phyloP scores from a whole-genome alignment of 1,284 basidiomycete species.

The Phenoliferia sp. region DNA sequence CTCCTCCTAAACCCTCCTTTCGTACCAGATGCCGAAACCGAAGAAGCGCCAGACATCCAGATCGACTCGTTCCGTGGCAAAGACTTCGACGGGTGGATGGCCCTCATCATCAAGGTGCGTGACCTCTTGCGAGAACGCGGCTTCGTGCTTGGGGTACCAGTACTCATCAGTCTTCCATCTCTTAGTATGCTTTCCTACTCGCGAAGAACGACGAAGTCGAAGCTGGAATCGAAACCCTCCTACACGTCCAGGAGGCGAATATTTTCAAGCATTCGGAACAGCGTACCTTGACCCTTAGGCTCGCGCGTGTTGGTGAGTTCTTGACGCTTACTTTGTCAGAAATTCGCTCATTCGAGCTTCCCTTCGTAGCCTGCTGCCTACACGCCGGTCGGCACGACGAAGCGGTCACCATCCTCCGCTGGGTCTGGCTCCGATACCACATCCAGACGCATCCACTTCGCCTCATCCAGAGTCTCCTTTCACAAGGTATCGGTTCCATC shows the following conservation, averaged over 20 bases:
- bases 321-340: neutral
- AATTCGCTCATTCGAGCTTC: neutral
- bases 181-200: conserved; percentile 78
- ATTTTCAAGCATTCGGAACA: conserved; percentile 73
- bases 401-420: conserved; percentile 67
- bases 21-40: conserved; percentile 11
- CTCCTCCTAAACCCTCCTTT: neutral
- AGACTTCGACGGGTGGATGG: conserved; percentile 79
- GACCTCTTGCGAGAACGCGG: neutral
- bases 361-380: conserved; percentile 61
- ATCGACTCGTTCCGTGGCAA: conserved; percentile 66
- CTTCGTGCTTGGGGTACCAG: too few relatives aligned
- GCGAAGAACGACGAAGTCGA: conserved; percentile 59
- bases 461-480: conserved; percentile 64
- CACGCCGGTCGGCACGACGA: conserved; percentile 53
- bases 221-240: conserved; percentile 68
- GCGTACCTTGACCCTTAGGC: conserved; percentile 46
- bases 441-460: conserved; percentile 78
- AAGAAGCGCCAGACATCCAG: conserved; percentile 32
- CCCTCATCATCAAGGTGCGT: conserved; percentile 74
- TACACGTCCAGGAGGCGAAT: conserved; percentile 71
- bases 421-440: conserved; percentile 62
- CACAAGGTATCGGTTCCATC: conserved; percentile 60
- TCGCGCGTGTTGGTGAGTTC: conserved; percentile 62
- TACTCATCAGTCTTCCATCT: neutral